Evolutionary conservation across 371 early-diverging fungal genomes (phyloP).

Genomic region (Mucor irregularis): DNA sequence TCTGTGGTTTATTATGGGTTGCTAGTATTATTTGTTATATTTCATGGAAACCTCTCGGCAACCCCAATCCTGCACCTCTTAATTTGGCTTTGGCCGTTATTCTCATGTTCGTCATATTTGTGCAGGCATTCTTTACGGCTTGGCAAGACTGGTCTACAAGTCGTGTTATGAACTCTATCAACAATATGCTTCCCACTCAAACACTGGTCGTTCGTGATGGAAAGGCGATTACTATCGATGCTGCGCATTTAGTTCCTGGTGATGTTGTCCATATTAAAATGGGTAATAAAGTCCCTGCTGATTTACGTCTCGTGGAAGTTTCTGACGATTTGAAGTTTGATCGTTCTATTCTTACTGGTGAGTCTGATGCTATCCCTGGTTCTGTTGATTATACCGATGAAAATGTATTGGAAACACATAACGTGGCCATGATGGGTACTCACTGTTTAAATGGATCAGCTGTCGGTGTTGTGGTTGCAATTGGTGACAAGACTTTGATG

Average conservation of each 20-base stretch:
- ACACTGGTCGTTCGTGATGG: conserved; percentile 66
- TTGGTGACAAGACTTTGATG: conserved; percentile 66
- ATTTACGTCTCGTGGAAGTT: conserved; percentile 57
- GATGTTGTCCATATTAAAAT: conserved; percentile 64
- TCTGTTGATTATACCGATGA: conserved; percentile 56
- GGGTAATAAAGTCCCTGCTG: conserved; percentile 76
- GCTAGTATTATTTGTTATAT: conserved; percentile 45
- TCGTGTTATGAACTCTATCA: conserved; percentile 74
- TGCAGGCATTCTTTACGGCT: conserved; percentile 68
- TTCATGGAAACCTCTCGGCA: conserved; percentile 44
- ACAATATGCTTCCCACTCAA: conserved; percentile 67
- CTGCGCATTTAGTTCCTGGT: conserved; percentile 44
- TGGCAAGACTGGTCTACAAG: conserved; percentile 76
- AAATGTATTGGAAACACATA: conserved; percentile 62
- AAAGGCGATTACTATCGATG: conserved; percentile 40
- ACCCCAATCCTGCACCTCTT: conserved; percentile 32
- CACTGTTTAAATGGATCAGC: conserved; percentile 64
- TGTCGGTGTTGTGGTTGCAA: conserved; percentile 62
- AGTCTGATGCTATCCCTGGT: conserved; percentile 62
- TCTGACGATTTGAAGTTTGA: conserved; percentile 68
- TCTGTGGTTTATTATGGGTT: conserved; percentile 42
- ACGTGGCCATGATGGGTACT: conserved; percentile 71
- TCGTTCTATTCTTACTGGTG: conserved; percentile 70
- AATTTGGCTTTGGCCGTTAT: conserved; percentile 42
- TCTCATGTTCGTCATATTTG: conserved; percentile 58